Conservation (phyloP, 192 early-diverging fungal genomes). For the Dispira parvispora region DNA sequence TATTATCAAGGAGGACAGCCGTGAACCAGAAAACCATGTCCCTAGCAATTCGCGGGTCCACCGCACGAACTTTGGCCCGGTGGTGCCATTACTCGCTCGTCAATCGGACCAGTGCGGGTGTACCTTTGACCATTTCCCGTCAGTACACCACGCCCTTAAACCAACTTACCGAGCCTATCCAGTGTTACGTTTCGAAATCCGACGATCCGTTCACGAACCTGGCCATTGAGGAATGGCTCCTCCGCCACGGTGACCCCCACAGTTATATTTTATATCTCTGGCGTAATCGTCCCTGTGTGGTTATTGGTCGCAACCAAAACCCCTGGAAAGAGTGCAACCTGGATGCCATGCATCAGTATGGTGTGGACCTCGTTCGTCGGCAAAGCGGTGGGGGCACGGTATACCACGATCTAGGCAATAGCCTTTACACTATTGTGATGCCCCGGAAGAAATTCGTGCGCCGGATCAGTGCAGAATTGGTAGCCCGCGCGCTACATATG, state of each 20-base stretch:
- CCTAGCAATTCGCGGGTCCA: too few species aligned
- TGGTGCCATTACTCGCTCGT: too few species aligned
- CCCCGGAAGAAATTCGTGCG: conserved; percentile 72
- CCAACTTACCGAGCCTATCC: too few species aligned
- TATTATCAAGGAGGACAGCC: too few species aligned
- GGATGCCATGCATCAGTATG: conserved; percentile 36
- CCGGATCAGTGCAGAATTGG: conserved; percentile 52
- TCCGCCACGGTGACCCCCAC: conserved; percentile 40
- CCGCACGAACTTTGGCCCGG: too few species aligned
- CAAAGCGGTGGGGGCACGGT: conserved; percentile 88
- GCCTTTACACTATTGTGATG: conserved; percentile 88
- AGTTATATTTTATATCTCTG: conserved; percentile 67
- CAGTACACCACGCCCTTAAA: too few species aligned
- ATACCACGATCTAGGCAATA: conserved; percentile 92
- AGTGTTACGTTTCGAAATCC: conserved; percentile 43
- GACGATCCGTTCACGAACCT: conserved; percentile 65
- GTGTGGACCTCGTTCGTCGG: conserved; percentile 72
- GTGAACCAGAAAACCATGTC: too few species aligned
- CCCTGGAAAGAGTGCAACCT: conserved; percentile 93
- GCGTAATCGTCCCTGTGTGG: conserved; percentile 72
- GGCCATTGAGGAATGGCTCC: conserved; percentile 42
- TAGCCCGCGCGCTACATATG: conserved; percentile 47
- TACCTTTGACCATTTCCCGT: too few species aligned
- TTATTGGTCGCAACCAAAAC: conserved; percentile 96
- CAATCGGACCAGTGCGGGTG: too few species aligned